Percentiles rank a stretch among this genome's conserved stretches.
Conservation (phyloP, 1,284 basidiomycete species). For the Rhodotorula sp. region DNA sequence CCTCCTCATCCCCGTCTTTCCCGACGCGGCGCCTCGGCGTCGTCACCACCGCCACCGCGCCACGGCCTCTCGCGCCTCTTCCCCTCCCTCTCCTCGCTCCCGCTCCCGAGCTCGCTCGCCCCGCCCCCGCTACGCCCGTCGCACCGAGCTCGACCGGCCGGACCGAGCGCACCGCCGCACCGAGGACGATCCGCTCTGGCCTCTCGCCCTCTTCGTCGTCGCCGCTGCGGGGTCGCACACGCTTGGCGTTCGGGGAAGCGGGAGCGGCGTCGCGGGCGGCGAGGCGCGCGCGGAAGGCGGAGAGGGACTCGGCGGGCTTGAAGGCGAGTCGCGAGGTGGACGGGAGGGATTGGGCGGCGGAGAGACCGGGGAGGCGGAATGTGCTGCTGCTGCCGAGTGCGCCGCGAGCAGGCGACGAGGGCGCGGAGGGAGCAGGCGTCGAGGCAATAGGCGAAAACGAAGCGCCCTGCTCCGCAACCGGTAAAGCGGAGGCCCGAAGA, state of each 20-base stretch:
- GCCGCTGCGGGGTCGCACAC: neutral
- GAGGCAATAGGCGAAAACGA: neutral
- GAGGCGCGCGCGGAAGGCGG: slow-evolving; percentile 1
- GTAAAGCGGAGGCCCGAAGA: neutral
- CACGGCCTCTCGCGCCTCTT: too few species aligned
- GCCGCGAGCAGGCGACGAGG: neutral
- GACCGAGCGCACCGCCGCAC: slow-evolving; percentile 13
- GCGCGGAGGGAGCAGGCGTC: neutral
- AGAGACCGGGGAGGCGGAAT: neutral
- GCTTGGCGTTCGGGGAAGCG: neutral
- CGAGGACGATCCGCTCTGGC: slow-evolving; percentile 13
- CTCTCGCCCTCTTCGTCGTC: neutral
- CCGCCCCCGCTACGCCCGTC: neutral
- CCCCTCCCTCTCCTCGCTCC: too few species aligned
- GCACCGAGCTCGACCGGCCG: neutral
- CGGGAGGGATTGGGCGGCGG: neutral
- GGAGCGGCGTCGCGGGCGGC: neutral
- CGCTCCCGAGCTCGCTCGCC: neutral
- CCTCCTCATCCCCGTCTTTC: neutral
- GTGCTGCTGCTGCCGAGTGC: neutral
- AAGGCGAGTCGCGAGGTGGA: neutral
- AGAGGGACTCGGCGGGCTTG: slow-evolving; percentile 2
- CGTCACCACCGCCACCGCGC: neutral
- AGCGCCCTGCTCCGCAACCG: neutral
- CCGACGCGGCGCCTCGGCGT: neutral